Conservation (phyloP, 768 basidiomycete genomes). For the Russula olivacea region DNA sequence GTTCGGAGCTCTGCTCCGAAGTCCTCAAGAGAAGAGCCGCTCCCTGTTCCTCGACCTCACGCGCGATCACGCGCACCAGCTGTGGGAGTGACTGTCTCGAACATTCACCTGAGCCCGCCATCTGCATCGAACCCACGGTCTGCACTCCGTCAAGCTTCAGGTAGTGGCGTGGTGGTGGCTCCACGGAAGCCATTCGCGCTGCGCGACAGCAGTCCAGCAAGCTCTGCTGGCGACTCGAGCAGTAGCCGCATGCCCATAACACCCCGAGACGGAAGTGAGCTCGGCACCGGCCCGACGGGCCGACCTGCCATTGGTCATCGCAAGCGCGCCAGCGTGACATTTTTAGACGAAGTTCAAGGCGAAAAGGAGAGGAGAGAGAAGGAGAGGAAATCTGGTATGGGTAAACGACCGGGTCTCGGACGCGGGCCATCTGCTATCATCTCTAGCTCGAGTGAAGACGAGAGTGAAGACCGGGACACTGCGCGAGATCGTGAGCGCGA, state of each 20-base stretch:
- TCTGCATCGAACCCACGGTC: background rate
- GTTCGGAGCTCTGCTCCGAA: slow-evolving; percentile 1
- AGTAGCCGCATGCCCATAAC: slow-evolving; percentile 71
- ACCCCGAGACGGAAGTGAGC: slow-evolving; percentile 72
- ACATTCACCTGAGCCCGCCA: slow-evolving; percentile 16
- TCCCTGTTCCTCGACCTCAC: slow-evolving; percentile 5
- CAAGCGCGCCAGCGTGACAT: slow-evolving; percentile 62
- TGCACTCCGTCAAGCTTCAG: background rate
- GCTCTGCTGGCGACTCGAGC: slow-evolving; percentile 82
- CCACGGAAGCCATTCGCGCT: slow-evolving; percentile 52
- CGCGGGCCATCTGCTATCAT: background rate
- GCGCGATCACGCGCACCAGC: background rate
- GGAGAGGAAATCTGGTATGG: slow-evolving; percentile 28
- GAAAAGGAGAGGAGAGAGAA: slow-evolving; percentile 29
- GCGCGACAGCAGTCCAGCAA: slow-evolving; percentile 65
- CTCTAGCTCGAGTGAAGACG: slow-evolving; percentile 14
- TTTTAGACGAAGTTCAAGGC: slow-evolving; percentile 46
- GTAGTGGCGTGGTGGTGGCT: background rate
- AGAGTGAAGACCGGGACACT: slow-evolving; percentile 12
- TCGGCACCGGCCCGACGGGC: slow-evolving; percentile 27
- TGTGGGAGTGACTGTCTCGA: slow-evolving; percentile 11
- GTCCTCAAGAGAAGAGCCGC: slow-evolving; percentile 9
- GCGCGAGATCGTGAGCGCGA: slow-evolving; percentile 23
- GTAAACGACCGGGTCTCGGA: slow-evolving; percentile 8
- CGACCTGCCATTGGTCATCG: slow-evolving; percentile 34